Percentiles rank a stretch among this genome's conserved stretches.
Evolutionary conservation across 2,329 filamentous ascomycete genomes (phyloP).

Genomic region (Madurella mycetomatis): DNA sequence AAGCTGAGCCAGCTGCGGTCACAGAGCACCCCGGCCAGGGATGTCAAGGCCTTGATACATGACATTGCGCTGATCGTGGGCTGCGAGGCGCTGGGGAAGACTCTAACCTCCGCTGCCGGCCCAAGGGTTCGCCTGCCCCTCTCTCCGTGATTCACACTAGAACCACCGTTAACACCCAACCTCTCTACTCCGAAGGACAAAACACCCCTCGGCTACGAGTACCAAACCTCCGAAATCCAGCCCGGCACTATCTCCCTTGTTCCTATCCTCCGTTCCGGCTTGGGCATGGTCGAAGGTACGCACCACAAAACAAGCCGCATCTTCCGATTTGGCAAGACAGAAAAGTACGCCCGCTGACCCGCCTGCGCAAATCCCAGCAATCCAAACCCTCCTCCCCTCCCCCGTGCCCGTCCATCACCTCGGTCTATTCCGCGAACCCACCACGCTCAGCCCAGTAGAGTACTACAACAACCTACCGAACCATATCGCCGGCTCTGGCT

Average conservation of each 20-base stretch:
- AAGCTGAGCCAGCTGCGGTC: slow-evolving; percentile 90
- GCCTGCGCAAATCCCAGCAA: slow-evolving; percentile 44
- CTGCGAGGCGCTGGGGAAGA: slow-evolving; percentile 70
- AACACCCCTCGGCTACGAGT: slow-evolving; percentile 75
- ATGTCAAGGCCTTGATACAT: slow-evolving; percentile 77
- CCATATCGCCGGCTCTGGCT: slow-evolving; percentile 44
- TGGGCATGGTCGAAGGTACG: slow-evolving; percentile 82
- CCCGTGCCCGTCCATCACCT: slow-evolving; percentile 87
- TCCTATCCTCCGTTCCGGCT: slow-evolving; percentile 85
- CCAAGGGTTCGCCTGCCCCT: slow-evolving; percentile 54
- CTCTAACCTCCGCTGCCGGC: slow-evolving; percentile 52
- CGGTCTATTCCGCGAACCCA: slow-evolving; percentile 87
- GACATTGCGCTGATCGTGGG: slow-evolving; percentile 81
- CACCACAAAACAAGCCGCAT: too few species aligned
- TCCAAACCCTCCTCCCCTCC: slow-evolving; percentile 75
- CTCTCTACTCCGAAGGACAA: slow-evolving; percentile 50
- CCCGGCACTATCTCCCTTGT: slow-evolving; percentile 73
- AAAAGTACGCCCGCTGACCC: slow-evolving; percentile 11
- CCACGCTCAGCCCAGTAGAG: slow-evolving; percentile 82
- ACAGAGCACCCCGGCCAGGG: slow-evolving; percentile 60
- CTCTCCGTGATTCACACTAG: not conserved
- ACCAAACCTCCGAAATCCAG: slow-evolving; percentile 59
- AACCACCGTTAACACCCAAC: slow-evolving; percentile 5
- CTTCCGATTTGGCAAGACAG: not conserved
- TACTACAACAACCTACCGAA: slow-evolving; percentile 97